Evolutionary conservation across 177 flowering plant genomes (phyloP), one percentile per base, ranked within the genome.

Genomic region (Vitis hybrid): DNA sequence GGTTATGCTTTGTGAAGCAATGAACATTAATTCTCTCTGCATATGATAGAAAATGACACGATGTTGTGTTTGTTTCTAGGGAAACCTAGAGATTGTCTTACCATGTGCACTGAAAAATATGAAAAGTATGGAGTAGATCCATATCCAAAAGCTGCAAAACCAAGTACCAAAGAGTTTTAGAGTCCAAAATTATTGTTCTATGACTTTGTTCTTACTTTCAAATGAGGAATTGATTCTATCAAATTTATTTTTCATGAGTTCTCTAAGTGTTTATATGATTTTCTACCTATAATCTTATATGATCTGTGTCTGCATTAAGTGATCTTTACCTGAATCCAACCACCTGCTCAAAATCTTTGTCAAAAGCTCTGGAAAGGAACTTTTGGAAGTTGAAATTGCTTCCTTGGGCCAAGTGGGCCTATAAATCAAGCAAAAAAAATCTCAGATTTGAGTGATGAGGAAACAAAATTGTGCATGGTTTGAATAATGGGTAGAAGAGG

Each of bases 41-140:
- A 26, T 26, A 26, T 26, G 29, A 26, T 26, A 26, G 29, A 2
- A 26, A 26, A 2, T 26, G 29, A 26, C 29, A 0, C 4, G 29
- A 39, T 5, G 45, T 39, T 39, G 7, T 39, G 45, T 39, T 39
- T 39, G 45, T 39, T 39, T 39, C 45, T 39, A 39, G 45, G 45
- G 45, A 39, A 39, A 39, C 45, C 45, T 1, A 7, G 16, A 16
- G 22, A 62, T 10, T 20, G 26, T 56, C 76, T 68, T 58, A 74
- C 76, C 76, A 69, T 74, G 69, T 50, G 76, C 76, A 51, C 69
- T 74, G 69, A 69, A 69, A n/a, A 68, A 69, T 63, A 74, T 74
- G 60, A 74, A 74, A 26, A 74, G 57, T 22, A 74, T 51, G 65
- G 45, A 69, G 72, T 56, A 74, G 60, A 69, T 50, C 76, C 76